Percentiles rank a stretch among this genome's conserved stretches.
phyloP scores from a whole-genome alignment of 1,139 yeast genomes.

The Sugiyamaella novakii region DNA sequence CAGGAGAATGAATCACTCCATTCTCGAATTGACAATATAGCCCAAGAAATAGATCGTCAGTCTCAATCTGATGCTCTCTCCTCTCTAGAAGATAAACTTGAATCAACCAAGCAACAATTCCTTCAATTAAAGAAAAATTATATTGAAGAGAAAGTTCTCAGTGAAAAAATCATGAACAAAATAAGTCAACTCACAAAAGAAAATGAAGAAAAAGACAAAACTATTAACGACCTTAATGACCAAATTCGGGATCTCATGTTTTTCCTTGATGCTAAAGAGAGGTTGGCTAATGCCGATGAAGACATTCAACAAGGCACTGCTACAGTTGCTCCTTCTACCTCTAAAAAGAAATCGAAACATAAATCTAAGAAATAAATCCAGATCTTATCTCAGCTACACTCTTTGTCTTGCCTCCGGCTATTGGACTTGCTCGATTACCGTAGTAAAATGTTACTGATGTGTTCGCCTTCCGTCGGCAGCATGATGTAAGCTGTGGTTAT shows the following conservation, averaged over 20 bases:
- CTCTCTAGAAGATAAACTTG: conserved; percentile 16
- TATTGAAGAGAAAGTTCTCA: conserved; percentile 54
- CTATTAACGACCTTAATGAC: conserved; percentile 51
- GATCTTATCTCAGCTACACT: neutral
- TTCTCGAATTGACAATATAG: neutral
- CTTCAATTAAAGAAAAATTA: conserved; percentile 40
- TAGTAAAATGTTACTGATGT: too few relatives aligned
- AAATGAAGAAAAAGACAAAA: conserved; percentile 48
- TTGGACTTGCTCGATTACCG: neutral
- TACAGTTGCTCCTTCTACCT: conserved; percentile 38
- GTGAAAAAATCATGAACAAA: conserved; percentile 59
- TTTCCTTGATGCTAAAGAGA: conserved; percentile 70
- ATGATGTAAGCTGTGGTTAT: too few relatives aligned
- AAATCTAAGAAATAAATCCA: neutral
- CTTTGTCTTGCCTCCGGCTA: conserved; percentile 8
- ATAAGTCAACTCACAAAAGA: conserved; percentile 52
- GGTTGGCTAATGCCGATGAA: conserved; percentile 67
- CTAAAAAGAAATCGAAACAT: conserved; percentile 4
- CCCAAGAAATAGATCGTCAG: conserved; percentile 37
- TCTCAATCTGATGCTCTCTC: conserved; percentile 38
- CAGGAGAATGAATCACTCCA: conserved; percentile 8
- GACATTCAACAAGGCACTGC: conserved; percentile 72
- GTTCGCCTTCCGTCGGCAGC: too few relatives aligned
- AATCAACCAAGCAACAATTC: conserved; percentile 36
- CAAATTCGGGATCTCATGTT: conserved; percentile 84